Evolutionary conservation across 768 basidiomycete species (phyloP).

Genomic region (Hirschioporus abietinus): DNA sequence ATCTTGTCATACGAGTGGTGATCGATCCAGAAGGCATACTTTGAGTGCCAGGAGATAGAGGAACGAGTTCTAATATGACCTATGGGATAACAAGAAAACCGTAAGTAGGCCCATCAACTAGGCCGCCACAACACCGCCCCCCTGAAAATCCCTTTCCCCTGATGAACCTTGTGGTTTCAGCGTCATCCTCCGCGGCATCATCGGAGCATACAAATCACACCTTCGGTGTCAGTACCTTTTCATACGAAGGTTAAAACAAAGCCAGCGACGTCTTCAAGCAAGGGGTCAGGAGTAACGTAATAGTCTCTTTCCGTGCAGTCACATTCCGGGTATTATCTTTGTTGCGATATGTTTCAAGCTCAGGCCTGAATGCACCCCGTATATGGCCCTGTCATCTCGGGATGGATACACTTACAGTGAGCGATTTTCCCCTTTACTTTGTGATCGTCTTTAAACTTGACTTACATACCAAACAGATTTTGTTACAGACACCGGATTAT

Average conservation of each 20-base stretch:
- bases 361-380: not conserved
- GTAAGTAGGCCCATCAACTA: not conserved
- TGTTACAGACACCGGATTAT: not conserved
- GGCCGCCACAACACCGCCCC: not conserved
- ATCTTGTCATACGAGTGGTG: not conserved
- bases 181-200: not conserved
- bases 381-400: not conserved
- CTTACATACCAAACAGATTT: not conserved
- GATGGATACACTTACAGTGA: not conserved
- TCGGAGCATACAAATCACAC: not conserved
- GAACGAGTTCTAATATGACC: not conserved
- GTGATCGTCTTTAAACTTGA: not conserved
- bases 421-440: not conserved
- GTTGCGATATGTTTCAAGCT: not conserved
- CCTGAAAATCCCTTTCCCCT: not conserved
- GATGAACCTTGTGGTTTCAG: not conserved
- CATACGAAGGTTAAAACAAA: not conserved
- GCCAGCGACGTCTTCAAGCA: not conserved
- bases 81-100: not conserved
- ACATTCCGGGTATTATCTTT: not conserved
- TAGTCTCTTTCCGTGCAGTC: not conserved
- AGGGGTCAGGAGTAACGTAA: not conserved
- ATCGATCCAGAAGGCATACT: not conserved
- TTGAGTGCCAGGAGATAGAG: not conserved
- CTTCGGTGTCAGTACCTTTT: not conserved